phyloP scores from a whole-genome alignment of 2,329 filamentous ascomycete genomes.

The Macrophomina tecta region DNA sequence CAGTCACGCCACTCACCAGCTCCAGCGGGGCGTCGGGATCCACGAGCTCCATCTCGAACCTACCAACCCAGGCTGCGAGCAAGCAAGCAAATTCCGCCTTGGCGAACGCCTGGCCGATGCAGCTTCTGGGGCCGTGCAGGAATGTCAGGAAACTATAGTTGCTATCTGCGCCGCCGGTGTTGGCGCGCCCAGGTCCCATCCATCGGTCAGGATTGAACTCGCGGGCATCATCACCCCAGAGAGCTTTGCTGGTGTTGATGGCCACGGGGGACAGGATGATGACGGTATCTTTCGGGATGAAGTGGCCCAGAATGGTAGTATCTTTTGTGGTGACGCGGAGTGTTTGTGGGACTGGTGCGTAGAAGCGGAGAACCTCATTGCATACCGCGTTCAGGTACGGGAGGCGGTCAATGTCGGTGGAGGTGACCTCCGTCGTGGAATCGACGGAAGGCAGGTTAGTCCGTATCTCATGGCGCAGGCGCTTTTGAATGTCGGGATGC shows the following conservation, averaged over 20 bases:
- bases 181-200: slow-evolving; percentile 52
- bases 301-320: slow-evolving; percentile 68
- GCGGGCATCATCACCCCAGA: slow-evolving; percentile 79
- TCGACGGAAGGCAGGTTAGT: slow-evolving; percentile 52
- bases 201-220: slow-evolving; percentile 76
- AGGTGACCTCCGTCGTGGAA: slow-evolving; percentile 52
- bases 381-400: slow-evolving; percentile 82
- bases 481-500: slow-evolving; percentile 55
- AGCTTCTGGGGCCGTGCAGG: slow-evolving; percentile 82
- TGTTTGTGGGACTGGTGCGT: slow-evolving; percentile 73
- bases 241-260: slow-evolving; percentile 69
- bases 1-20: slow-evolving; percentile 74
- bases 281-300: slow-evolving; percentile 72
- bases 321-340: slow-evolving; percentile 69
- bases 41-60: slow-evolving; percentile 69
- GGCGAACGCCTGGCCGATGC: slow-evolving; percentile 83
- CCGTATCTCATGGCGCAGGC: slow-evolving; percentile 59
- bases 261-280: slow-evolving; percentile 70
- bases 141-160: slow-evolving; percentile 85
- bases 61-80: slow-evolving; percentile 76
- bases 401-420: slow-evolving; percentile 70
- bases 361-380: slow-evolving; percentile 77
- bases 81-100: slow-evolving; percentile 85
- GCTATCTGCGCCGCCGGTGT: slow-evolving; percentile 72
- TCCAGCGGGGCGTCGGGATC: slow-evolving; percentile 60